Base-by-base conservation (phyloP, 192 early-diverging fungal genomes). In the Coemansia aciculifera region DNA sequence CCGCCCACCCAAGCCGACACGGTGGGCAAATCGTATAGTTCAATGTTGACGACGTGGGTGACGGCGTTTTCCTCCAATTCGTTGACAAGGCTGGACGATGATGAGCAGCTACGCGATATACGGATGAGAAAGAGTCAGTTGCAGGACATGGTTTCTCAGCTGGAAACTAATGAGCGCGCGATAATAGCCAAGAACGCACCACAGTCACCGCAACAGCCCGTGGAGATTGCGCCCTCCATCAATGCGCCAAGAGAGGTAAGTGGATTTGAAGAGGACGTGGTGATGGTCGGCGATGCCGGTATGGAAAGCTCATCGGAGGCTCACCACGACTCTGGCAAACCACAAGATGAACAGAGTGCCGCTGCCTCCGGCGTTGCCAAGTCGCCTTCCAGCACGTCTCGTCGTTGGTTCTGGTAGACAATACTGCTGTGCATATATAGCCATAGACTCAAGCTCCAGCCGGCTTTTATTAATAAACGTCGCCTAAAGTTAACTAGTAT, bases 251-350 rank as follows among this genome's bases (percentile, higher is more conserved):
- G 59, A 32, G 73, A 81, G 10, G 64, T 52, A 10, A 71, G 71
- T 23, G 79, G 69, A 32, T 82, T 82, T 59, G 79, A 82, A 54
- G 74, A 77, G 36, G 79, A 82, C 48, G 75, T 69, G 23, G 79
- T 82, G 32, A 82, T 82, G 72, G 79, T 82, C 1, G 48, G 57
- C 52, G 63, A 73, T 24, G 37, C 68, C 8, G 59, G 65, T n/a
- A 62, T 36, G 23, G 70, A 70, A 13, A 62, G 59, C n/a, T 57
- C 37, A 2, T 62, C 68, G 2, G 72, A 63, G 32, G 34, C 62
- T 3, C 69, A 52, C 59, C 38, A 62, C 19, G 65, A 64, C 54
- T 34, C 63, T 37, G 48, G 9, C 17, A 9, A 38, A 54, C 17
- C 66, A 66, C 61, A 32, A 36, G 40, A 27, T 13, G 64, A 34